Conservation (phyloP, 2,329 filamentous ascomycete species). For the Fusarium bulbicola region DNA sequence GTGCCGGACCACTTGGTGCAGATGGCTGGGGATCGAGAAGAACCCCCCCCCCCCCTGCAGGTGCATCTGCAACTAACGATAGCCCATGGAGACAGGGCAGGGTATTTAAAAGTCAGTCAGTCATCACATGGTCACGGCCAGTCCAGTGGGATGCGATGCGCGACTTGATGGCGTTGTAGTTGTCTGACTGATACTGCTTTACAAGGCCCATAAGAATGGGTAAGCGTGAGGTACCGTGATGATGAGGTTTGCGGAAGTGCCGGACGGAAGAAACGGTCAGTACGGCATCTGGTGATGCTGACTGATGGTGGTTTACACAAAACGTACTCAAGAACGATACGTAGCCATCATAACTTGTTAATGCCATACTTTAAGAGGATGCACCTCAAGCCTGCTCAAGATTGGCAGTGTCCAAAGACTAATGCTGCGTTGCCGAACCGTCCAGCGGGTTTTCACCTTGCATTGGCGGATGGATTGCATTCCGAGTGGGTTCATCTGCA, state of each 20-base stretch:
- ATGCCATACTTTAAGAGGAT: constrained; percentile 28
- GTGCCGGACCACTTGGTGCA: constrained; percentile 37
- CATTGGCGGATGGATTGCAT: constrained; percentile 25
- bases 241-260: constrained; percentile 15
- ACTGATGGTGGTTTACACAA: constrained; percentile 26
- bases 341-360: background rate
- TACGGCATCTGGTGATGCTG: constrained; percentile 23
- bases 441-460: constrained; percentile 29
- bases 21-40: constrained; percentile 39
- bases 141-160: constrained; percentile 26
- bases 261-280: constrained; percentile 21
- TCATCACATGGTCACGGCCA: constrained; percentile 38
- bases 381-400: constrained; percentile 22
- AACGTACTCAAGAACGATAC: background rate
- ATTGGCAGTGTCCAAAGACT: constrained; percentile 16
- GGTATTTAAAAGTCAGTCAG: constrained; percentile 5
- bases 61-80: constrained; percentile 40
- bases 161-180: constrained; percentile 30
- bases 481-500: constrained; percentile 30
- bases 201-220: constrained; percentile 11
- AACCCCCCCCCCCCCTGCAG: constrained; percentile 33
- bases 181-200: constrained; percentile 29
- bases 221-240: constrained; percentile 1
- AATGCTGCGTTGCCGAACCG: constrained; percentile 33
- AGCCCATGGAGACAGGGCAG: constrained; percentile 21